Evolutionary conservation across 768 basidiomycete species (phyloP).

Genomic region (Fistulinella prunicolor): DNA sequence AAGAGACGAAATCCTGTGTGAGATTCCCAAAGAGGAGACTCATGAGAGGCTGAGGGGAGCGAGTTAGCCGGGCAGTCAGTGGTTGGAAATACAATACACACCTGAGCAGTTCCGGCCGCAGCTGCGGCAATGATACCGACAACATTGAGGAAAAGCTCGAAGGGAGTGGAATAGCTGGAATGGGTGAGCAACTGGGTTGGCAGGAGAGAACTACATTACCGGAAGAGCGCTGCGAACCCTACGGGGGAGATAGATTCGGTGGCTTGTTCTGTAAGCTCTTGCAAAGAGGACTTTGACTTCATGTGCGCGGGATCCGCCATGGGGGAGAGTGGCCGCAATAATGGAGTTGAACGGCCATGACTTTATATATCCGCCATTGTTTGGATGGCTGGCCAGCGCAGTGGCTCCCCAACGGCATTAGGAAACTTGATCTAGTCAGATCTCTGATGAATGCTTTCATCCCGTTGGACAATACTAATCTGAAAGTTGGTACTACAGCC

Average conservation of each 20-base stretch:
- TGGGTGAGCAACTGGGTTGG: slow-evolving; percentile 7
- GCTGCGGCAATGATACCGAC: slow-evolving; percentile 72
- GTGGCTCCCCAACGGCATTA: no score
- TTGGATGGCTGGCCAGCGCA: no score
- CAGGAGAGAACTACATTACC: slow-evolving; percentile 32
- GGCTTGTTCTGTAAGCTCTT: slow-evolving; percentile 26
- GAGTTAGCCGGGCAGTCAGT: slow-evolving; percentile 5
- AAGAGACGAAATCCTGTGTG: slow-evolving; percentile 68
- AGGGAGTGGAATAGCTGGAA: slow-evolving; percentile 65
- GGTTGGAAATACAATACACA: slow-evolving; percentile 27
- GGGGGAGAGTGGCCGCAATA: no score
- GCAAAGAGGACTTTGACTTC: no score
- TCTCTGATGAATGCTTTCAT: no score
- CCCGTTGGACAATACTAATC: no score
- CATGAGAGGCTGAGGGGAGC: slow-evolving; percentile 59
- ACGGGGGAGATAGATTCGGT: slow-evolving; percentile 38
- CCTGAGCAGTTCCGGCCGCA: slow-evolving; percentile 82
- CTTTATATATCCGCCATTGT: no score
- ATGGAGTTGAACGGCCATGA: no score
- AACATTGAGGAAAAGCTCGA: slow-evolving; percentile 63
- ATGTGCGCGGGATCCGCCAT: background rate
- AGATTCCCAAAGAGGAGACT: slow-evolving; percentile 83
- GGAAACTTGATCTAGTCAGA: no score
- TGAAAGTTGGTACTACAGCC: no score
- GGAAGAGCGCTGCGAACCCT: slow-evolving; percentile 42